Evolutionary conservation across 768 basidiomycete genomes (phyloP).

Genomic region (Scleroderma bovista): DNA sequence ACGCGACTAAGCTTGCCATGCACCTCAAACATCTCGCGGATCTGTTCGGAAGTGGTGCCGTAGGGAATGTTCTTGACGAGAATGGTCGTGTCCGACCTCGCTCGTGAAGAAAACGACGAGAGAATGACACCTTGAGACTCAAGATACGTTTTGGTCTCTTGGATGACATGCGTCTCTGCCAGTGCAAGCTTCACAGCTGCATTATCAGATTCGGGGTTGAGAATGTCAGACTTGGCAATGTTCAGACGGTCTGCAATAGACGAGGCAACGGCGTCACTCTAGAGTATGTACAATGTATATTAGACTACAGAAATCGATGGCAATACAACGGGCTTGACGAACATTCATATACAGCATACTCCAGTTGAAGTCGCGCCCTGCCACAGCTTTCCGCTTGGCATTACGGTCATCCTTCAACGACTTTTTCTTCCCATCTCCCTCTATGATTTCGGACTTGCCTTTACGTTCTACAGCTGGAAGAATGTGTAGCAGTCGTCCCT

Average conservation of each 20-base stretch:
- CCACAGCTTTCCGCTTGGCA: constrained; percentile 57
- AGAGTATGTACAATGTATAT: constrained; percentile 13
- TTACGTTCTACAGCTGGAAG: constrained; percentile 75
- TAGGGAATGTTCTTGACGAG: constrained; percentile 97
- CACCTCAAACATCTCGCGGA: constrained; percentile 73
- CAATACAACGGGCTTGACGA: constrained; percentile 34
- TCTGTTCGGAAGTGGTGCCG: constrained; percentile 68
- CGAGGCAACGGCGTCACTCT: constrained; percentile 92
- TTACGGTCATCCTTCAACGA: constrained; percentile 55
- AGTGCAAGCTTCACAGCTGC: constrained; percentile 93
- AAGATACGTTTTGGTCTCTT: constrained; percentile 89
- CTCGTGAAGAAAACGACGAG: constrained; percentile 46
- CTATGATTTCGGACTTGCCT: constrained; percentile 38
- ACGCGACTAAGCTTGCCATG: constrained; percentile 70
- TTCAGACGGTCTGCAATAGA: constrained; percentile 88
- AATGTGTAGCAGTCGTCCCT: constrained; percentile 88
- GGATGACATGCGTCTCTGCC: constrained; percentile 93
- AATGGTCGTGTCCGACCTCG: constrained; percentile 73
- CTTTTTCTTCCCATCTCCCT: constrained; percentile 38
- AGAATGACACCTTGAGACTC: constrained; percentile 70
- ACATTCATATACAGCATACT: constrained; percentile 97
- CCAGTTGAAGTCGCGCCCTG: constrained; percentile 87
- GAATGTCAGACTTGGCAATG: constrained; percentile 79
- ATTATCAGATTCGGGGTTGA: constrained; percentile 77
- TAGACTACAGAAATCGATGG: constrained; percentile 13